A percentile compares a stretch with the other conserved stretches of the same genome.
Conservation (phyloP, 768 basidiomycete genomes). For the Auriculariales sp. region DNA sequence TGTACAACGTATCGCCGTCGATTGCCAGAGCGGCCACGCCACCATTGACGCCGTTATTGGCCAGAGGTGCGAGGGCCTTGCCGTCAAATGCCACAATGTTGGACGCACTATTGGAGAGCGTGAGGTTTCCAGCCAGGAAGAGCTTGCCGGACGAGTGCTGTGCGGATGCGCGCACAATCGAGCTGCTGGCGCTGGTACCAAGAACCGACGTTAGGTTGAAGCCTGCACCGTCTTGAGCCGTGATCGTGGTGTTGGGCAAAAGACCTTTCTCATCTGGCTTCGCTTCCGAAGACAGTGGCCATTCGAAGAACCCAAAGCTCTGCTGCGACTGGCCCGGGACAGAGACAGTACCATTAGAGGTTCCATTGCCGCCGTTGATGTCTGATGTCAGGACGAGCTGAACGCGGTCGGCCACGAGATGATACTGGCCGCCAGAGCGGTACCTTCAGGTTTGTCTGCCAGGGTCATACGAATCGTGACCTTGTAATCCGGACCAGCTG, state of each 20-base stretch:
- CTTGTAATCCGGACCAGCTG: slow-evolving; percentile 54
- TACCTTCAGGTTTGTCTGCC: slow-evolving; percentile 45
- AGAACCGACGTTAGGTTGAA: slow-evolving; percentile 45
- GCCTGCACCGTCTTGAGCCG: slow-evolving; percentile 47
- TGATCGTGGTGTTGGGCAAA: slow-evolving; percentile 57
- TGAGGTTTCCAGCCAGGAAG: slow-evolving; percentile 70
- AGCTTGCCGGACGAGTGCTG: slow-evolving; percentile 52
- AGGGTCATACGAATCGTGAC: slow-evolving; percentile 65
- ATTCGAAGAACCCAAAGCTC: slow-evolving; percentile 84
- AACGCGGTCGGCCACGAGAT: slow-evolving; percentile 77
- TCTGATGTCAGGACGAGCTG: slow-evolving; percentile 60
- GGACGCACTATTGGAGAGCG: slow-evolving; percentile 36
- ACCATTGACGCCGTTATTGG: slow-evolving; percentile 67
- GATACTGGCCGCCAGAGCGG: slow-evolving; percentile 52
- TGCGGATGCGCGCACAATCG: slow-evolving; percentile 28
- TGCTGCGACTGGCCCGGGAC: slow-evolving; percentile 19
- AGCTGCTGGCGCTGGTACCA: slow-evolving; percentile 29
- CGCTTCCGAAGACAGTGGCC: slow-evolving; percentile 37
- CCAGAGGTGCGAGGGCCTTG: slow-evolving; percentile 36
- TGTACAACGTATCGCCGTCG: slow-evolving; percentile 50
- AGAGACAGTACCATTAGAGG: slow-evolving; percentile 19
- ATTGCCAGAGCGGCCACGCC: slow-evolving; percentile 54
- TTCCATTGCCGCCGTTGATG: slow-evolving; percentile 24
- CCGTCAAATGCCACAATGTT: slow-evolving; percentile 65
- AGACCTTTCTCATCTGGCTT: slow-evolving; percentile 43